A percentile compares a stretch with the other conserved stretches of the same genome.
phyloP scores from a whole-genome alignment of 2,329 filamentous ascomycete species.

The Lasiodiplodia sp. region DNA sequence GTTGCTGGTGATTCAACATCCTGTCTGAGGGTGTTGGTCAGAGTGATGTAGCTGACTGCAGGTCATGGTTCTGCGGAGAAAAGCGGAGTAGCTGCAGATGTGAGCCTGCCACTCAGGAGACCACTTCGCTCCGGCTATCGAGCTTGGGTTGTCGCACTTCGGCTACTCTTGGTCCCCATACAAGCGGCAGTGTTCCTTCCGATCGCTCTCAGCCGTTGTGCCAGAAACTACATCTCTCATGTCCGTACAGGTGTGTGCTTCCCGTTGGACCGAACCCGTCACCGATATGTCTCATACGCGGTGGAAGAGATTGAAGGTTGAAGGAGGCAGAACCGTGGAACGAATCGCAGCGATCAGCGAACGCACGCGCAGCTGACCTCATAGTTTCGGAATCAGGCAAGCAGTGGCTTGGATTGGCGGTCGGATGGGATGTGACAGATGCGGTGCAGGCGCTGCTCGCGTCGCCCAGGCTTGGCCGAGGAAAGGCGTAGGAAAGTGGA shows the following conservation, averaged over 20 bases:
- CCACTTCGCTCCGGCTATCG: not conserved
- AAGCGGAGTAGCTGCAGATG: conserved; percentile 1
- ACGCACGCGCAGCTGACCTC: conserved; percentile 9
- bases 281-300: not conserved
- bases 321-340: not conserved
- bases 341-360: conserved; percentile 6
- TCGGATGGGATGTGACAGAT: not conserved
- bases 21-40: not conserved
- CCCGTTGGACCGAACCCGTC: conserved; percentile 1
- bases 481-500: not conserved
- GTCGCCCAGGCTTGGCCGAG: not conserved
- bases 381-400: not conserved
- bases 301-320: not conserved
- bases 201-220: not conserved
- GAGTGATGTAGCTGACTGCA: conserved; percentile 16
- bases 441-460: conserved; percentile 2
- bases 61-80: not conserved
- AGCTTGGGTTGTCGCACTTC: not conserved
- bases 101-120: conserved; percentile 9
- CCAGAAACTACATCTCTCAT: conserved; percentile 6
- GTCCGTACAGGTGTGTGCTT: conserved; percentile 2
- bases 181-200: not conserved
- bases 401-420: conserved; percentile 12
- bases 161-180: conserved; percentile 6
- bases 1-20: not conserved